phyloP scores from a whole-genome alignment of 2,329 filamentous ascomycete genomes.

The Hirsutella rhossiliensis region DNA sequence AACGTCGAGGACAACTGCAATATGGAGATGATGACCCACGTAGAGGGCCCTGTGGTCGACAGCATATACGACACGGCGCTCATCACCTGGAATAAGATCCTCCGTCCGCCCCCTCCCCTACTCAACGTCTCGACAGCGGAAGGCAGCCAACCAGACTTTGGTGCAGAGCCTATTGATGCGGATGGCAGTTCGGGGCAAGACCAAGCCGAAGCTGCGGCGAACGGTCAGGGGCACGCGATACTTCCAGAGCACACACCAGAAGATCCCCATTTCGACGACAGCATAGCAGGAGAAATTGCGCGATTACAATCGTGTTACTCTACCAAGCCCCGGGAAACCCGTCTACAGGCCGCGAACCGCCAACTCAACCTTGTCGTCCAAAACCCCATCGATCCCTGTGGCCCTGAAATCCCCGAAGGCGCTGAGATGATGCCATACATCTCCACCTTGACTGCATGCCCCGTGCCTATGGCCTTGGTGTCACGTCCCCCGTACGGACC shows the following conservation, averaged over 20 bases:
- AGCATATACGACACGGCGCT: slow-evolving; percentile 63
- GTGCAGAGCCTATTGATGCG: neutral
- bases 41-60: slow-evolving; percentile 68
- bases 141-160: neutral
- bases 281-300: neutral
- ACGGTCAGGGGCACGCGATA: neutral
- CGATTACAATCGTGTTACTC: neutral
- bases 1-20: slow-evolving; percentile 74
- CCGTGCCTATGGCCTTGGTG: slow-evolving; percentile 61
- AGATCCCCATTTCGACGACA: neutral
- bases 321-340: neutral
- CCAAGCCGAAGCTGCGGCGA: neutral
- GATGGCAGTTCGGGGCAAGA: neutral
- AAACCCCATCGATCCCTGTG: slow-evolving; percentile 34
- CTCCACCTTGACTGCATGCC: slow-evolving; percentile 24
- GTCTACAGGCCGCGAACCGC: neutral
- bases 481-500: slow-evolving; percentile 56
- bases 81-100: slow-evolving; percentile 55
- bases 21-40: slow-evolving; percentile 66
- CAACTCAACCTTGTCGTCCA: slow-evolving; percentile 28
- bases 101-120: slow-evolving; percentile 18
- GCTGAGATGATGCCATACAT: slow-evolving; percentile 58
- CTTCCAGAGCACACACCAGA: neutral
- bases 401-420: slow-evolving; percentile 37
- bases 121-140: slow-evolving; percentile 25